Evolutionary conservation across 768 basidiomycete species (phyloP).

Genomic region (Boletus rubroflammeus): DNA sequence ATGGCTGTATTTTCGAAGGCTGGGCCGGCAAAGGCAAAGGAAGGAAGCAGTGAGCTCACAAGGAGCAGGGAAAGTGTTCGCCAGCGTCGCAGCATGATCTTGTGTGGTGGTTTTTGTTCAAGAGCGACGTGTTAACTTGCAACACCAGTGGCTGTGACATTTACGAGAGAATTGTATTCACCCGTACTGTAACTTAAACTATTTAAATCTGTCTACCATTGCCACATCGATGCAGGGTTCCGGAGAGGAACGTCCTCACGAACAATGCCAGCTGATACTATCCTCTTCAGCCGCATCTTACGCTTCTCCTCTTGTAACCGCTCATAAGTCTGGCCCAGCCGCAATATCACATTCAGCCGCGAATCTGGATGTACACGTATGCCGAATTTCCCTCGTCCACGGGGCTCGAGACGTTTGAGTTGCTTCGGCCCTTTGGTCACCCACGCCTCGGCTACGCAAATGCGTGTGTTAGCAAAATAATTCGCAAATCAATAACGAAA

Average conservation of each 20-base stretch:
- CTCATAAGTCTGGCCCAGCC: conserved; percentile 75
- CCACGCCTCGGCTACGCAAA: conserved; percentile 80
- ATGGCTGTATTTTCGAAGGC: conserved; percentile 88
- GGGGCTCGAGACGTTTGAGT: conserved; percentile 69
- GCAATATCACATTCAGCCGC: conserved; percentile 69
- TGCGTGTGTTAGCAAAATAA: conserved; percentile 1
- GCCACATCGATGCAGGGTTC: conserved; percentile 70
- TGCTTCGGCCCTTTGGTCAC: conserved; percentile 76
- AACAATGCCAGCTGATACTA: conserved; percentile 75
- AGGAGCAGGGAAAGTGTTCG: conserved; percentile 48
- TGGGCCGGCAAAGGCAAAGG: conserved; percentile 39
- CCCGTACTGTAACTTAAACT: too few species aligned
- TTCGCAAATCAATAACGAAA: background rate
- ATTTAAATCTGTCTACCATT: conserved; percentile 59
- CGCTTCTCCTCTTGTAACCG: conserved; percentile 62
- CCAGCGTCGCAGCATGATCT: conserved; percentile 40
- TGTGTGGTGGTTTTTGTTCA: conserved; percentile 31
- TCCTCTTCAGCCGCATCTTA: conserved; percentile 64
- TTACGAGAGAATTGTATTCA: background rate
- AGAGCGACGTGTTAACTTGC: conserved; percentile 19
- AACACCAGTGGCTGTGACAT: conserved; percentile 12
- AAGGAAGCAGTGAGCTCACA: conserved; percentile 37
- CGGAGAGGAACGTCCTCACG: conserved; percentile 79
- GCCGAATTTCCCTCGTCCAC: conserved; percentile 79
- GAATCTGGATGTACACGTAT: conserved; percentile 74